Conservation (phyloP, 352 stramenopile species). For the Saprolegnia parasitica region DNA sequence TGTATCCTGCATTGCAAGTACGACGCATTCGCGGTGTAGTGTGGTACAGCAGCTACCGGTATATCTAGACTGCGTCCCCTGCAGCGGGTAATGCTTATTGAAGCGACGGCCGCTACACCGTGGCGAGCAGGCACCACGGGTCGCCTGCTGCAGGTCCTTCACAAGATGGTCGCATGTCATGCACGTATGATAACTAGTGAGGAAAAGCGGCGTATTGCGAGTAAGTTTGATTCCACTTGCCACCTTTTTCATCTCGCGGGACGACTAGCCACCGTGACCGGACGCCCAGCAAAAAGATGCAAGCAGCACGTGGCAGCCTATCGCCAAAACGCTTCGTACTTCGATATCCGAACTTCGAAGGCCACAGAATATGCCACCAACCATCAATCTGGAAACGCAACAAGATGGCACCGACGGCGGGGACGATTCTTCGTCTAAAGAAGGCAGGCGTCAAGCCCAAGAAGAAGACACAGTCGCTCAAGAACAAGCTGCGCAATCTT, state of each 20-base stretch:
- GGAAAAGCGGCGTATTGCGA: background rate
- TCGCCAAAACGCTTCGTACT: background rate
- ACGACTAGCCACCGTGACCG: background rate
- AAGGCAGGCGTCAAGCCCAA: slow-evolving; percentile 23
- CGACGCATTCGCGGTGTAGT: background rate
- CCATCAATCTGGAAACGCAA: slow-evolving; percentile 10
- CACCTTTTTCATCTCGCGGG: too few species aligned
- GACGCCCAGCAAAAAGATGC: background rate
- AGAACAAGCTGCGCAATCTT: slow-evolving; percentile 29
- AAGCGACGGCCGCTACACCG: too few species aligned
- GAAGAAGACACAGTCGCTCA: slow-evolving; percentile 28
- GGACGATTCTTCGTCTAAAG: slow-evolving; percentile 29
- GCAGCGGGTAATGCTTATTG: too few species aligned
- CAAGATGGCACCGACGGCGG: slow-evolving; percentile 22
- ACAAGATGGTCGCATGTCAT: slow-evolving; percentile 18
- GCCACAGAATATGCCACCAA: background rate
- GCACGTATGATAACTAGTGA: slow-evolving; percentile 6
- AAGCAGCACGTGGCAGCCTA: background rate
- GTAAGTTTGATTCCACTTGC: too few species aligned
- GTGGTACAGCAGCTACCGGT: too few species aligned
- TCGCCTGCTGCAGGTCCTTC: background rate
- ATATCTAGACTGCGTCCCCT: too few species aligned
- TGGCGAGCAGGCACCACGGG: background rate
- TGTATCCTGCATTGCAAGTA: slow-evolving; percentile 10
- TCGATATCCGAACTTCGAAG: slow-evolving; percentile 3